Evolutionary conservation across 208 protist genomes (phyloP), one percentile per base, ranked within the genome.

Genomic region (Acanthamoeba royreba): DNA sequence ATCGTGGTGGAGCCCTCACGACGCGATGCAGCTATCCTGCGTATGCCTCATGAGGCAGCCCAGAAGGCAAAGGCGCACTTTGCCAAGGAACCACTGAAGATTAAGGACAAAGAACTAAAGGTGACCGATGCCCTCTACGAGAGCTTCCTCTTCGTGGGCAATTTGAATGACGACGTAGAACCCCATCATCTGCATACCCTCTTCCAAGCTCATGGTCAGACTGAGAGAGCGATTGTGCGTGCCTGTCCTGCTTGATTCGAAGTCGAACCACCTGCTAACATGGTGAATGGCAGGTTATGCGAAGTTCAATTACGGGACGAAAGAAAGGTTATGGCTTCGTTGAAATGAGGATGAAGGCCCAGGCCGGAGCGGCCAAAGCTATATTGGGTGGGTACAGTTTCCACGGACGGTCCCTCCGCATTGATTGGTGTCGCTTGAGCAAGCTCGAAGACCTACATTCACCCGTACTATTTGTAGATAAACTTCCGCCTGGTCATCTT

Each of bases 361-460:
- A 87, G 31, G 79, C 79, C 47, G 33, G 47, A 11, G 79, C 33
- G 79, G 79, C 45, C 43, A 87, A 87, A 28, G 79, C 79, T 11
- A 11, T 52, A 9, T 28, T 87, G 2, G 47, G 47, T 17, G 79
- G 40, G 9, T 22, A 15, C 3, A 33, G 28, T 28, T 87, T 87
- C 47, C 79, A 87, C 31, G 47, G 47, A 15, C 79, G 79, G n/a
- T 61, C 79, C 31, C 43, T 87, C 4, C 79, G 79, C 8, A 58
- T 87, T 31, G 79, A 87, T 31, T 87, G 79, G 79, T 87, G 46
- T 46, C 42, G 46, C 11, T 28, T 58, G 42, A 19, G 45, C 79
- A 58, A 58, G 25, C 47, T 87, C 46, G 79, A 87, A 28, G 79
- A 87, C 45, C n/a, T 87, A 13, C 79, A 87, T n/a, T 87, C 79